Evolutionary conservation across 441 rosid genomes (phyloP).

Genomic region (Flueggea neowawraea): DNA sequence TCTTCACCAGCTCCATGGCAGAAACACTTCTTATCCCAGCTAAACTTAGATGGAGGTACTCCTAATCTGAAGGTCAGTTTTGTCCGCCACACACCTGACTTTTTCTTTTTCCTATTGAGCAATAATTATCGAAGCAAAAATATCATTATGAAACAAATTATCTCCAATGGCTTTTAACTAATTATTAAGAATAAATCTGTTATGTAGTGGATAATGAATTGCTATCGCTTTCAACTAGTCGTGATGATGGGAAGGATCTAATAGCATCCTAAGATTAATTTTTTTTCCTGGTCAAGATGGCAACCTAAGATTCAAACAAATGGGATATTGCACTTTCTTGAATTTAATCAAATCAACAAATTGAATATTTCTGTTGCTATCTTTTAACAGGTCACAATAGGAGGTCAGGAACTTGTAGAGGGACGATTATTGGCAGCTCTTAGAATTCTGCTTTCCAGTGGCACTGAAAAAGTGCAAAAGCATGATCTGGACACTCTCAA

Average conservation of each 20-base stretch:
- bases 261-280: too few relatives aligned
- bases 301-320: neutral
- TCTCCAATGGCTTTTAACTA: too few relatives aligned
- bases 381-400: slow-evolving; percentile 55
- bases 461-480: slow-evolving; percentile 23
- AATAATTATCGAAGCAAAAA: too few relatives aligned
- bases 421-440: slow-evolving; percentile 79
- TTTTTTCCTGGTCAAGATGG: too few relatives aligned
- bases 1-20: slow-evolving; percentile 78
- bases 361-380: neutral
- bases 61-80: slow-evolving; percentile 59
- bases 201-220: too few relatives aligned
- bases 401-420: slow-evolving; percentile 64
- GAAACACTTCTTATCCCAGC: slow-evolving; percentile 43
- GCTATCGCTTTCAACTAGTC: too few relatives aligned
- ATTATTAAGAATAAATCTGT: too few relatives aligned
- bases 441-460: slow-evolving; percentile 51
- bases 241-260: too few relatives aligned
- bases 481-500: slow-evolving; percentile 34
- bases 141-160: too few relatives aligned
- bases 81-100: neutral
- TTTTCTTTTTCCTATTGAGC: neutral
- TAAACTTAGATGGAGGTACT: slow-evolving; percentile 57
- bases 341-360: neutral
- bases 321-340: neutral